Evolutionary conservation across 148 eudicot species (phyloP).

Genomic region (Linanthus parryae): DNA sequence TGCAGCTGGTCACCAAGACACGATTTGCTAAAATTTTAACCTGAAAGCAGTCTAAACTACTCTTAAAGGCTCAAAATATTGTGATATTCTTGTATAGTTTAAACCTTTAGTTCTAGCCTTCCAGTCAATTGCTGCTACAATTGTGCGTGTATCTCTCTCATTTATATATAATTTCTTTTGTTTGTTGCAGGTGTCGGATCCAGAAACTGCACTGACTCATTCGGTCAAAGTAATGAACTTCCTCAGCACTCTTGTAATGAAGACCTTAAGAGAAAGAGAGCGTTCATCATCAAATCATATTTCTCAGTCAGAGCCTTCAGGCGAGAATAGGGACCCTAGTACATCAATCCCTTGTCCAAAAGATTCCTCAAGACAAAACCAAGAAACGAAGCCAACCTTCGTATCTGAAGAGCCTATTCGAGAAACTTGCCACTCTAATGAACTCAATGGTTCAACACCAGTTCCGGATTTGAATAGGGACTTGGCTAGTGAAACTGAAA

Average conservation of each 20-base stretch:
- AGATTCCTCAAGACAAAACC: slow-evolving; percentile 33
- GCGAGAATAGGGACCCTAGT: slow-evolving; percentile 63
- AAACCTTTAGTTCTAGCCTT: background rate
- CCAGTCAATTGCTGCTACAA: background rate
- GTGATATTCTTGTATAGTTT: background rate
- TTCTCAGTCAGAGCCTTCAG: slow-evolving; percentile 45
- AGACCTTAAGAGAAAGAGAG: slow-evolving; percentile 60
- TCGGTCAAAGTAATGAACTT: slow-evolving; percentile 97
- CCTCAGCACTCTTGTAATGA: slow-evolving; percentile 78
- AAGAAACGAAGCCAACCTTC: slow-evolving; percentile 26
- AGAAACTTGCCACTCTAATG: slow-evolving; percentile 32
- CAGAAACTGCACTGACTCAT: slow-evolving; percentile 87
- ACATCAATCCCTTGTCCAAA: slow-evolving; percentile 37
- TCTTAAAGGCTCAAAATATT: background rate
- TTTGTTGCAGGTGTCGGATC: slow-evolving; percentile 80
- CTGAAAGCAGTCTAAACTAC: background rate
- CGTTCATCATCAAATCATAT: slow-evolving; percentile 37
- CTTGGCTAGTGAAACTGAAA: slow-evolving; percentile 24
- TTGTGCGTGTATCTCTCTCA: background rate
- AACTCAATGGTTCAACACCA: slow-evolving; percentile 14
- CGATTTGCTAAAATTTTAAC: background rate
- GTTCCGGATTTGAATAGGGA: no score
- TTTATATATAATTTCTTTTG: background rate
- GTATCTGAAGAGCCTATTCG: slow-evolving; percentile 38
- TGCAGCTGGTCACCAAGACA: background rate